Base-by-base conservation (phyloP, 2,329 filamentous ascomycete genomes). In the Cercospora zeina region DNA sequence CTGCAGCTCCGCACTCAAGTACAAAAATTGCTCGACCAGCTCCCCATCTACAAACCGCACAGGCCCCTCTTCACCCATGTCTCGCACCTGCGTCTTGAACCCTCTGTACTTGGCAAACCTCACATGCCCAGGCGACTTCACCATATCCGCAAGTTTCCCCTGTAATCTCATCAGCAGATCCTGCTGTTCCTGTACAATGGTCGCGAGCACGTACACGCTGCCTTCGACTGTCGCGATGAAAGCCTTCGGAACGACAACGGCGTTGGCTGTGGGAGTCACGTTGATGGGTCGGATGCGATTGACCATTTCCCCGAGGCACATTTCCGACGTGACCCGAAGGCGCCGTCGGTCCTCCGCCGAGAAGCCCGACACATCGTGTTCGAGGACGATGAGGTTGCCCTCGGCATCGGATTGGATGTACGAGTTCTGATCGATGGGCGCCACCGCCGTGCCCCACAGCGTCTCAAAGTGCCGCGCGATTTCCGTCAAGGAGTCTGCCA, bases 221-320 rank as follows among this genome's bases (percentile, higher is more conserved):
- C 95, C 95, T 75, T 97, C 93, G 53, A 93, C 93, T 58, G 95
- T 97, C 62, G 85, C 93, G 57, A 97, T 78, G 73, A 97, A 97
- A 19, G 95, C 95, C 71, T 85, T 87, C 0, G 95, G 93, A 7
- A 88, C 79, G 7, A 97, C 86, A 27, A 88, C 80, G 8, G 90
- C 86, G 66, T 82, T 87, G 1, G 85, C 79, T 16, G 82, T 82
- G 2, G 86, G 80, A 30, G 85, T 82, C 9, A 96, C 85, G 58
- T 88, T 82, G 16, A 97, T 85, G 30, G 85, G 85, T 21, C 88
- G 85, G 59, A 97, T 96, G 33, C 87, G 85, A 73, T 99, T 99
- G 59, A 97, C 91, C 84, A 95, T 91, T 75, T 99, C 93, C 1
- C 95, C 93, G 9, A 99, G 81, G 49, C 89, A 87, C 65, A 97